Percentiles rank a stretch among this genome's conserved stretches.
These are phyloP conservation scores for Ogataea pignaliae DNA, from an alignment of 805 yeast genomes.

Conservation along the genomic window DNA sequence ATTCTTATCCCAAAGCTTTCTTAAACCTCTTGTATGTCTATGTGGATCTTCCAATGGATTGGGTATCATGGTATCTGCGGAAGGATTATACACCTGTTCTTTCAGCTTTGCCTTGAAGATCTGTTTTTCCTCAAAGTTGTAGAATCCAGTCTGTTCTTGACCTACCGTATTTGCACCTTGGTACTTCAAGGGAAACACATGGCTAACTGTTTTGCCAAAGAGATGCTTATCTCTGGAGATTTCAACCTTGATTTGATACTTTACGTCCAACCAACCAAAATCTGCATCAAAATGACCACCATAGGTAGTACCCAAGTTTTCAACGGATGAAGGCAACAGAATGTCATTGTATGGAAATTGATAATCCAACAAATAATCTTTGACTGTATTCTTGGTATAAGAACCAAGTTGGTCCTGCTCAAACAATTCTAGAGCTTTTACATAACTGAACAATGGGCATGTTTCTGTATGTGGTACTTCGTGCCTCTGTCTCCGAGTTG, in stretches of 20 bases:
- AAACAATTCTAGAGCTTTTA: not conserved
- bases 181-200: not conserved
- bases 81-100: conserved; percentile 6
- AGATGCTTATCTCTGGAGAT: conserved; percentile 1
- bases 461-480: not conserved
- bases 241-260: not conserved
- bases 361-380: too few species aligned
- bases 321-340: too few species aligned
- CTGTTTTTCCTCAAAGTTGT: not conserved
- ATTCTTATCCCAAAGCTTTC: conserved; percentile 4
- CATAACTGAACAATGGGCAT: conserved; percentile 1
- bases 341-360: too few species aligned
- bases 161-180: conserved; percentile 4
- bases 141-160: not conserved
- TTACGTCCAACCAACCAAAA: not conserved
- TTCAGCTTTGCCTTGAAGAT: conserved; percentile 3
- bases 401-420: too few species aligned
- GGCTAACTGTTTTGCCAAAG: not conserved
- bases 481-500: too few species aligned
- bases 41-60: conserved; percentile 9
- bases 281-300: not conserved
- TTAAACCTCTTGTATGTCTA: conserved; percentile 7
- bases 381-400: too few species aligned
- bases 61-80: conserved; percentile 8
- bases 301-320: not conserved